phyloP scores from a whole-genome alignment of 2,329 filamentous ascomycete species.

The Arthroderma sp. region DNA sequence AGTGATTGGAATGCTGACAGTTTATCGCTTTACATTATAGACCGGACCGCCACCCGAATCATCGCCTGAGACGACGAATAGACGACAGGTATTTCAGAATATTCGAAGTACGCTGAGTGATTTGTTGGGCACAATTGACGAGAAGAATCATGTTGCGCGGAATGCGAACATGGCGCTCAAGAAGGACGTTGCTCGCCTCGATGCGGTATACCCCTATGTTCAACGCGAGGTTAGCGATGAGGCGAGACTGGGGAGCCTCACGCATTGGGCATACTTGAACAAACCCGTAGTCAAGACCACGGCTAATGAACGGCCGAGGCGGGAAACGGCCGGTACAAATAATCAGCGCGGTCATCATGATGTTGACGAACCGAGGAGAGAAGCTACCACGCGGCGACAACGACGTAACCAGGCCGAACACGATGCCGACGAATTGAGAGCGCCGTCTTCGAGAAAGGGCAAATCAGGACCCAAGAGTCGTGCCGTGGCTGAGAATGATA shows the following conservation, averaged over 20 bases:
- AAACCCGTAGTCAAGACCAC: conserved; percentile 48
- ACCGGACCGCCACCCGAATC: conserved; percentile 15
- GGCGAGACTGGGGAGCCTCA: conserved; percentile 78
- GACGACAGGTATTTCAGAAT: conserved; percentile 61
- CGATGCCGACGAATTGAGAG: conserved; percentile 57
- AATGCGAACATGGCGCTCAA: conserved; percentile 83
- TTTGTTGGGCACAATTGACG: conserved; percentile 81
- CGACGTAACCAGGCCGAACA: conserved; percentile 63
- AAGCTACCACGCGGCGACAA: conserved; percentile 66
- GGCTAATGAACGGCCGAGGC: conserved; percentile 55
- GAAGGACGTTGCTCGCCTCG: conserved; percentile 70
- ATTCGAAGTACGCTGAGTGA: conserved; percentile 67
- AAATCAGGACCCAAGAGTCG: conserved; percentile 37
- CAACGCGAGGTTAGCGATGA: conserved; percentile 87
- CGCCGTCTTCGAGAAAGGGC: conserved; percentile 41
- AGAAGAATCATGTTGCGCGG: conserved; percentile 93
- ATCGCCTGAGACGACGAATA: conserved; percentile 22
- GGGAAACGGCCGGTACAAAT: conserved; percentile 65
- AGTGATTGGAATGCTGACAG: background rate
- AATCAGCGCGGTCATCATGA: conserved; percentile 45
- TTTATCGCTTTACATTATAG: background rate
- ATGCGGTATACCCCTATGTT: conserved; percentile 75
- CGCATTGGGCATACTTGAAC: conserved; percentile 91
- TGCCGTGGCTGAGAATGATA: conserved; percentile 4
- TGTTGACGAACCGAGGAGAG: conserved; percentile 68